Percentiles rank a stretch among this genome's conserved stretches.
These are phyloP conservation scores for Areca catechu DNA, from an alignment of 176 grass and related monocot species.

Conservation along the genomic window DNA sequence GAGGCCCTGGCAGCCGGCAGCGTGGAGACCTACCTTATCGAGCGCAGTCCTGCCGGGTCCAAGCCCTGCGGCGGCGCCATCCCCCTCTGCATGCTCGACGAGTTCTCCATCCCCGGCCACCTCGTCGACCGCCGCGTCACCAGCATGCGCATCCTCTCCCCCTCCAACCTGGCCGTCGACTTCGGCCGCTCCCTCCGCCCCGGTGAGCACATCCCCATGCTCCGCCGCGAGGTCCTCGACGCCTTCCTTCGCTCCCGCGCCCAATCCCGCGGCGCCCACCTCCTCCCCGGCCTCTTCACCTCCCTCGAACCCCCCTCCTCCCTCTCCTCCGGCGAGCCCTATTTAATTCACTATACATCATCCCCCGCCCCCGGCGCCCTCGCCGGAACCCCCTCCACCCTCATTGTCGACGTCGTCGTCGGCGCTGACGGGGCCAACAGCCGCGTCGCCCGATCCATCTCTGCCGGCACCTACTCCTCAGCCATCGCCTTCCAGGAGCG, in stretches of 20 bases:
- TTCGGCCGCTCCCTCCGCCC: constrained; percentile 53
- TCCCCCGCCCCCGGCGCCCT: constrained; percentile 2
- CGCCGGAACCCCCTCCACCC: constrained; percentile 12
- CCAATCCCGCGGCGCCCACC: constrained; percentile 35
- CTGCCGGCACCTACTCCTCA: constrained; percentile 72
- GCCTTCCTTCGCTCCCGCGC: constrained; percentile 65
- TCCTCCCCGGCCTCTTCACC: constrained; percentile 66
- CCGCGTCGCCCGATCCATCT: constrained; percentile 60
- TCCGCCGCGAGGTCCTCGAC: constrained; percentile 88
- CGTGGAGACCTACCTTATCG: constrained; percentile 59
- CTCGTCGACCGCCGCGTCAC: constrained; percentile 81
- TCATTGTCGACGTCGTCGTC: constrained; percentile 68
- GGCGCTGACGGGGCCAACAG: constrained; percentile 92
- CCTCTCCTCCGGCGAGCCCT: constrained; percentile 32
- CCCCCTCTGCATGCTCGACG: constrained; percentile 84
- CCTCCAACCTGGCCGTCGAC: constrained; percentile 71
- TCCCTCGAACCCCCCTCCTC: constrained; percentile 34
- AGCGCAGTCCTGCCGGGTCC: constrained; percentile 59
- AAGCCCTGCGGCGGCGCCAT: constrained; percentile 96
- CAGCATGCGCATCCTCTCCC: constrained; percentile 72
- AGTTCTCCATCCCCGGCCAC: constrained; percentile 60
- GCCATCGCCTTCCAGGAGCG: constrained; percentile 98
- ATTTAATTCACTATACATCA: constrained; percentile 58
- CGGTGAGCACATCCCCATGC: constrained; percentile 79
- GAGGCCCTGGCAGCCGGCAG: constrained; percentile 56